phyloP scores from a whole-genome alignment of 2,329 filamentous ascomycete genomes.

The Aschersonia sp. region DNA sequence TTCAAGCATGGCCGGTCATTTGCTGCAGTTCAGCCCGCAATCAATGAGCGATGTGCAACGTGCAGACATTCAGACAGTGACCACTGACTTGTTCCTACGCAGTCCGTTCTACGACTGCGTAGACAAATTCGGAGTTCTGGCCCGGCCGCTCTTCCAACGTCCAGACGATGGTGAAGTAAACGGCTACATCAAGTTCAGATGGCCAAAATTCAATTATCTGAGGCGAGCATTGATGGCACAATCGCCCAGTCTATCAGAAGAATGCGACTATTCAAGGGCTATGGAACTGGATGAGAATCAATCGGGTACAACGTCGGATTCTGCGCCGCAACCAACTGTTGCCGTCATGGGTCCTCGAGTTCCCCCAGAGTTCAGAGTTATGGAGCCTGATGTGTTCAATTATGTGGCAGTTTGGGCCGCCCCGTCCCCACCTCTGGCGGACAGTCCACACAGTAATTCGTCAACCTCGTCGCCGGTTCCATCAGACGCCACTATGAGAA shows the following conservation, averaged over 20 bases:
- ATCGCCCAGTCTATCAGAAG: neutral
- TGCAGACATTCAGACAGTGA: conserved; percentile 2
- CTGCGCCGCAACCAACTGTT: conserved; percentile 1
- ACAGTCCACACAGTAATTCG: neutral
- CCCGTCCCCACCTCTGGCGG: neutral
- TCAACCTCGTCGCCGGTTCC: neutral
- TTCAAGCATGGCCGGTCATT: neutral
- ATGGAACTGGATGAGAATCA: conserved; percentile 1
- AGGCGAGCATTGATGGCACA: neutral
- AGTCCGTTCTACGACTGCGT: conserved; percentile 19
- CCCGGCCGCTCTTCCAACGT: conserved; percentile 12
- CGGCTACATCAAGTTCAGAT: conserved; percentile 23
- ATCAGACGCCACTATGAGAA: neutral
- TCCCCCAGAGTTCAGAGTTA: neutral
- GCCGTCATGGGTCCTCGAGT: neutral
- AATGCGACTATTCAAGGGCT: neutral
- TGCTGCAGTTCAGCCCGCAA: neutral
- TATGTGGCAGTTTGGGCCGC: neutral
- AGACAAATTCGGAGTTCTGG: conserved; percentile 12
- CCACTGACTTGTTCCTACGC: conserved; percentile 4
- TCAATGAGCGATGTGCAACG: neutral
- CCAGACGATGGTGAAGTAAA: conserved; percentile 20
- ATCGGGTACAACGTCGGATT: neutral
- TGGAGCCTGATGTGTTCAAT: neutral
- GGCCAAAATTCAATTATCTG: conserved; percentile 10